Evolutionary conservation across 2,329 filamentous ascomycete genomes (phyloP).

Genomic region (Hawksworthiomyces lignivorus): DNA sequence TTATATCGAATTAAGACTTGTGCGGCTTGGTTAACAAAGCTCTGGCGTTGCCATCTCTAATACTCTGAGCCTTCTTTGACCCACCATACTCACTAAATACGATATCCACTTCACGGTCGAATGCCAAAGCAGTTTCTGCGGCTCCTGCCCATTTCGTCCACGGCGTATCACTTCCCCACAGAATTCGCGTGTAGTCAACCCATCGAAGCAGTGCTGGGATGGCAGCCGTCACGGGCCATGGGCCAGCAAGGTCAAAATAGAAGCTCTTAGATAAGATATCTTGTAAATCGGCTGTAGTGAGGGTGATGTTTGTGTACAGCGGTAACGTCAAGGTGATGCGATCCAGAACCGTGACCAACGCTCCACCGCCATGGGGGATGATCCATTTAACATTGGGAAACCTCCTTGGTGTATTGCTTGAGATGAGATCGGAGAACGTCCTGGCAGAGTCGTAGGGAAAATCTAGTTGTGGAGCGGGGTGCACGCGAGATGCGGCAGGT

Average conservation of each 20-base stretch:
- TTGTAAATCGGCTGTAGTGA: conserved; percentile 24
- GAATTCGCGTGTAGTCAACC: conserved; percentile 16
- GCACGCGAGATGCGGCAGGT: conserved; percentile 12
- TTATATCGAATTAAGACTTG: background rate
- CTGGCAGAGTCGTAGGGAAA: conserved; percentile 19
- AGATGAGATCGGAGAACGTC: conserved; percentile 14
- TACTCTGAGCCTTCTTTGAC: background rate
- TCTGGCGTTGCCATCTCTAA: conserved; percentile 2
- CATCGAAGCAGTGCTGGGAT: conserved; percentile 18
- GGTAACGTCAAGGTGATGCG: conserved; percentile 1
- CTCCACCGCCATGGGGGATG: conserved; percentile 8
- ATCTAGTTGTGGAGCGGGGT: conserved; percentile 13
- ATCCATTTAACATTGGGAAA: conserved; percentile 7
- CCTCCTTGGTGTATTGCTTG: background rate
- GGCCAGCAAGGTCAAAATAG: conserved; percentile 21
- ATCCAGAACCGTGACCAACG: background rate
- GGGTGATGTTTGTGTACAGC: conserved; percentile 13
- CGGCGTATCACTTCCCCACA: conserved; percentile 18
- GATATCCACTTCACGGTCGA: conserved; percentile 1
- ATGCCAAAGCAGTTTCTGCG: background rate
- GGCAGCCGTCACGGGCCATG: conserved; percentile 17
- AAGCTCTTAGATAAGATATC: conserved; percentile 13
- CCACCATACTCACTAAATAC: conserved; percentile 1
- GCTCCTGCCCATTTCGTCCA: conserved; percentile 16
- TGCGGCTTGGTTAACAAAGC: background rate